phyloP scores from a whole-genome alignment of 306 rosid genomes.

The Pyrus bretschneideri region DNA sequence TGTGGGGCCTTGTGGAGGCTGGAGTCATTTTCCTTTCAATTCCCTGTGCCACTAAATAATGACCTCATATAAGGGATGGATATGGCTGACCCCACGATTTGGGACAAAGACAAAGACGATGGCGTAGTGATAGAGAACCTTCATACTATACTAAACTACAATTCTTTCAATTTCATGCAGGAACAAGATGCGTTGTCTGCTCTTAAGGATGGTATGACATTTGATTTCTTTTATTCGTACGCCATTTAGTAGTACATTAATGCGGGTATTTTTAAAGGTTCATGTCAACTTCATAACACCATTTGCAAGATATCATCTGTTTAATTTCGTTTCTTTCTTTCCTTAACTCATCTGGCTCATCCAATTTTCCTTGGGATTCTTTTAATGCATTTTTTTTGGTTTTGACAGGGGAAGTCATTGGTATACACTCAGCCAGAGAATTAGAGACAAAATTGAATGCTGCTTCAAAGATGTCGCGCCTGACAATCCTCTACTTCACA shows the following conservation, averaged over 20 bases:
- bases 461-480: conserved; percentile 62
- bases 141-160: conserved; percentile 9
- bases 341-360: background rate
- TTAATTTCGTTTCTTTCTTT: background rate
- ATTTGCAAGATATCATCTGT: background rate
- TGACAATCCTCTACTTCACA: conserved; percentile 72
- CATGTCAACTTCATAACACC: background rate
- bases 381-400: conserved; percentile 4
- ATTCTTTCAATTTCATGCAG: conserved; percentile 34
- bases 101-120: background rate
- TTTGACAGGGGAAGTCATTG: conserved; percentile 58
- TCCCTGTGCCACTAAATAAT: background rate
- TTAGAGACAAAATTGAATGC: conserved; percentile 52
- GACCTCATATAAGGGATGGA: background rate
- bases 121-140: background rate
- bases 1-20: background rate
- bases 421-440: conserved; percentile 52
- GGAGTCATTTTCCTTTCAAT: background rate
- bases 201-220: conserved; percentile 61
- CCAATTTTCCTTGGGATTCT: background rate
- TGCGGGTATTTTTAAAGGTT: background rate
- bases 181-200: conserved; percentile 50
- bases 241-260: background rate
- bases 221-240: background rate
- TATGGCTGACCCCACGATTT: background rate